Conservation (phyloP, 768 basidiomycete genomes). For the Piloderma croceum region DNA sequence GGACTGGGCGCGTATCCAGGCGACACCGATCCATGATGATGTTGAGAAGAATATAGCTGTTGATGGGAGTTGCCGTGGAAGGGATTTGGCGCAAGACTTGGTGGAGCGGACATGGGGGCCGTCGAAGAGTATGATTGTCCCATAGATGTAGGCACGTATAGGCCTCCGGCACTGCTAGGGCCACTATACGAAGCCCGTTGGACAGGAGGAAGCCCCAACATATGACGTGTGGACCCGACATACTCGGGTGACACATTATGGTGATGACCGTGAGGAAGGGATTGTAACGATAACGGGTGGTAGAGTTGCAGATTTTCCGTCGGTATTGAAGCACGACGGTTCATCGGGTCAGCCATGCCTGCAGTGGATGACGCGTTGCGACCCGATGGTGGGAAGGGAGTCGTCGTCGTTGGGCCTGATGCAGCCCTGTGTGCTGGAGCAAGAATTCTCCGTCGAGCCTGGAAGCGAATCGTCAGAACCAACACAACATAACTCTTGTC, state of each 20-base stretch:
- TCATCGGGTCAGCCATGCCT: slow-evolving; percentile 31
- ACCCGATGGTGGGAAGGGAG: slow-evolving; percentile 37
- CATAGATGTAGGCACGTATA: too few relatives aligned
- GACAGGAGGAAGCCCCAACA: slow-evolving; percentile 38
- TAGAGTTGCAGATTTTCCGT: slow-evolving; percentile 67
- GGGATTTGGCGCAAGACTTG: slow-evolving; percentile 44
- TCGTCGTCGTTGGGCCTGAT: slow-evolving; percentile 71
- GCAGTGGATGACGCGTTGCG: slow-evolving; percentile 18
- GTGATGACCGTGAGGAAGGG: slow-evolving; percentile 30
- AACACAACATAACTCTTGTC: slow-evolving; percentile 19
- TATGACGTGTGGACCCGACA: slow-evolving; percentile 36
- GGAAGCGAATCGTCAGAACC: slow-evolving; percentile 10
- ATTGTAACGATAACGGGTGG: slow-evolving; percentile 74
- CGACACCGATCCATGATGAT: slow-evolving; percentile 32
- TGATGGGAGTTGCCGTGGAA: too few relatives aligned
- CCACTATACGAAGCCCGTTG: background rate
- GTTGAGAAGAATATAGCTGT: too few relatives aligned
- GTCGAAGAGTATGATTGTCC: too few relatives aligned
- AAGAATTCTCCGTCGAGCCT: slow-evolving; percentile 80
- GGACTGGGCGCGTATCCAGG: slow-evolving; percentile 31
- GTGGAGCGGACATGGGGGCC: slow-evolving; percentile 49
- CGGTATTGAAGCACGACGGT: slow-evolving; percentile 62
- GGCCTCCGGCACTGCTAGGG: background rate
- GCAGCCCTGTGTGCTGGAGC: slow-evolving; percentile 76
- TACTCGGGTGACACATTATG: slow-evolving; percentile 38